These are phyloP conservation scores for Ophiocordyceps camponoti-rufipedis DNA, from an alignment of 2,329 filamentous ascomycete species.

Conservation along the genomic window DNA sequence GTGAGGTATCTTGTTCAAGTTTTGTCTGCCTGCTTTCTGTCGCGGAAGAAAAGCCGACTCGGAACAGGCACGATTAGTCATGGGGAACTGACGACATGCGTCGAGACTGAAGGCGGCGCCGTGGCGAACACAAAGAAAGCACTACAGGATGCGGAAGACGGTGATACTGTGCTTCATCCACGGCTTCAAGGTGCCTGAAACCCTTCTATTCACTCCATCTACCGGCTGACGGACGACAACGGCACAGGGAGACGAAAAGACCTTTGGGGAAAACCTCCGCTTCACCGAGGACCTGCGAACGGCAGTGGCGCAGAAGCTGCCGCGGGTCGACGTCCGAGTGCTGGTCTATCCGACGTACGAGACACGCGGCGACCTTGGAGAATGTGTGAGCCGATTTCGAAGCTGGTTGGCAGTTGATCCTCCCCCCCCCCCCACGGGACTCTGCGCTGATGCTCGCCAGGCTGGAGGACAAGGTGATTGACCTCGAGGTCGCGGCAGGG, in stretches of 20 bases:
- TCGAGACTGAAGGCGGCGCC: background rate
- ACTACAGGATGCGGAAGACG: constrained; percentile 43
- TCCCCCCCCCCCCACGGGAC: background rate
- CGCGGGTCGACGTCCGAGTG: constrained; percentile 47
- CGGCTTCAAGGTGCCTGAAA: constrained; percentile 52
- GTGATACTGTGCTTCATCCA: constrained; percentile 71
- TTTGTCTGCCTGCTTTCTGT: no score
- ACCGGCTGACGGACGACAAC: no score
- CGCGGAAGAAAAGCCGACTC: no score
- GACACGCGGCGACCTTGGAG: constrained; percentile 57
- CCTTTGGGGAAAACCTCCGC: constrained; percentile 45
- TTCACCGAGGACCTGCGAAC: constrained; percentile 57
- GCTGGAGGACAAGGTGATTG: constrained; percentile 84
- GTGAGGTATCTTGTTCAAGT: no score
- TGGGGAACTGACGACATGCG: background rate
- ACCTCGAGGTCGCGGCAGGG: constrained; percentile 68
- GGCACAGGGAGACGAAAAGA: constrained; percentile 50
- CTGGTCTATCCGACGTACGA: constrained; percentile 68
- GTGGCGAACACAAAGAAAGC: no score
- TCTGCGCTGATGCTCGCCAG: constrained; percentile 17
- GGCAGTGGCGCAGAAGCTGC: constrained; percentile 45
- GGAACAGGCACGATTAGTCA: background rate
- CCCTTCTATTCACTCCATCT: no score
- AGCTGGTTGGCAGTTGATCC: constrained; percentile 39
- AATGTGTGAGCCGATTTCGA: constrained; percentile 54